Conservation (phyloP, 2,329 filamentous ascomycete species). For the Orbilia quercus region DNA sequence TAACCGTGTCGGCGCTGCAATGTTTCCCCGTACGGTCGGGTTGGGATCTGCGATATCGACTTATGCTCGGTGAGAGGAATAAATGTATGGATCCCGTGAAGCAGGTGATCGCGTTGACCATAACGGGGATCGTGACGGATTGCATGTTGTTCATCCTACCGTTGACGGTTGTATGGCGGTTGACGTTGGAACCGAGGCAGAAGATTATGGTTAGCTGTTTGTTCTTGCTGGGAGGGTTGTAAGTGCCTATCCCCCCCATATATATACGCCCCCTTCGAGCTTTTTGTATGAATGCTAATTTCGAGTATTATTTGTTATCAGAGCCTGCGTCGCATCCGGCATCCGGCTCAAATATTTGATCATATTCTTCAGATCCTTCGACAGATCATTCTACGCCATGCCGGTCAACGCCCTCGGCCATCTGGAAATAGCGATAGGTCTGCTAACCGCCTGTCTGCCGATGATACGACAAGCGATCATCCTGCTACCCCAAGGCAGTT, state of each 20-base stretch:
- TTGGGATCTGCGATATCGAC: conserved; percentile 29
- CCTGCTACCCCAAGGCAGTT: conserved; percentile 17
- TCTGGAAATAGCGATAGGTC: conserved; percentile 37
- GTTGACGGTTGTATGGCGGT: conserved; percentile 42
- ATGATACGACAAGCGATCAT: conserved; percentile 52
- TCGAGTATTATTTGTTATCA: neutral
- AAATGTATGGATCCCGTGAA: conserved; percentile 30
- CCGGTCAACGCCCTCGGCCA: conserved; percentile 41
- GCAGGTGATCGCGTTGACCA: conserved; percentile 23
- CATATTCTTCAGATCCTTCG: conserved; percentile 33
- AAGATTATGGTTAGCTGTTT: conserved; percentile 47
- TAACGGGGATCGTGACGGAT: conserved; percentile 32
- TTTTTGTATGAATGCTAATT: neutral
- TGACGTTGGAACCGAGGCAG: conserved; percentile 25
- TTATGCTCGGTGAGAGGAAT: conserved; percentile 14
- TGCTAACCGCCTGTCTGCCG: conserved; percentile 38
- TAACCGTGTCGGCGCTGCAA: conserved; percentile 28
- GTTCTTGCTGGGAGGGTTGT: conserved; percentile 39
- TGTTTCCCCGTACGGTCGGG: conserved; percentile 29
- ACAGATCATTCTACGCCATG: conserved; percentile 35
- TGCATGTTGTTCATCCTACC: conserved; percentile 40
- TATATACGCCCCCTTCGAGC: neutral
- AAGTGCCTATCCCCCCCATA: conserved; percentile 3
- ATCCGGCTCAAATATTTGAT: conserved; percentile 36
- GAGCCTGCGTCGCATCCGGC: conserved; percentile 35